Percentiles rank a stretch among this genome's conserved stretches.
phyloP scores from a whole-genome alignment of 192 early-diverging fungal species.

The Irineochytrium annulatum region DNA sequence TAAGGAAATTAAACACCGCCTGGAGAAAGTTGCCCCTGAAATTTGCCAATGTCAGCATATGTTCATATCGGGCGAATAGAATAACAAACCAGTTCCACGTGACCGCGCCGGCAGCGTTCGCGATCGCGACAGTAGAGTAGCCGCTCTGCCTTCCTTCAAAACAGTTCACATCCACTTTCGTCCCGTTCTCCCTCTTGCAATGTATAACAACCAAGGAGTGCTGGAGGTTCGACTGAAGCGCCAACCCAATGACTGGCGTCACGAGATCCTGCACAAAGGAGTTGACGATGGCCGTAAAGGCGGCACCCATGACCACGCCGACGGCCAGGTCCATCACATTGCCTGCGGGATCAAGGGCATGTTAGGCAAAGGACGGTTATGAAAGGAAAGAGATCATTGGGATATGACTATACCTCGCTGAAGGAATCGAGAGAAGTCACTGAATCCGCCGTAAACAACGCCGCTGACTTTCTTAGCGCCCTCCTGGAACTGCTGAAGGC shows the following conservation, averaged over 20 bases:
- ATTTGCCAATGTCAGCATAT: not conserved
- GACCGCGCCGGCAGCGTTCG: not conserved
- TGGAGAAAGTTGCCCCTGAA: constrained; percentile 53
- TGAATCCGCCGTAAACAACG: too few relatives aligned
- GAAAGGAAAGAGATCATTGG: too few relatives aligned
- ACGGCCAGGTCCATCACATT: constrained; percentile 65
- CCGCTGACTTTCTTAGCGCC: too few relatives aligned
- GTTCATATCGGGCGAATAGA: constrained; percentile 12
- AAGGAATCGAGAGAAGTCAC: too few relatives aligned
- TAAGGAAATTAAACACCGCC: constrained; percentile 59
- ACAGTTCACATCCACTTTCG: not conserved
- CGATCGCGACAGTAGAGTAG: not conserved
- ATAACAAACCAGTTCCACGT: not conserved
- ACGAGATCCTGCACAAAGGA: constrained; percentile 47
- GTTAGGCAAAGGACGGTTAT: too few relatives aligned
- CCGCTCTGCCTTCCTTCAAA: not conserved
- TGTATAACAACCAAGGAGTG: constrained; percentile 11
- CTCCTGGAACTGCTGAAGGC: too few relatives aligned
- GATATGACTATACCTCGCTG: too few relatives aligned
- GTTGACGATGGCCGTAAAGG: constrained; percentile 35
- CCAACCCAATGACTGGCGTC: constrained; percentile 59
- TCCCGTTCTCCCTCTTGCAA: constrained; percentile 6
- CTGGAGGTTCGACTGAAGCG: constrained; percentile 37
- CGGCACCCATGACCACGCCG: constrained; percentile 60
- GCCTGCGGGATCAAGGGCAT: too few relatives aligned